phyloP scores from a whole-genome alignment of 2,329 filamentous ascomycete genomes.

The Fusarium newnesense region DNA sequence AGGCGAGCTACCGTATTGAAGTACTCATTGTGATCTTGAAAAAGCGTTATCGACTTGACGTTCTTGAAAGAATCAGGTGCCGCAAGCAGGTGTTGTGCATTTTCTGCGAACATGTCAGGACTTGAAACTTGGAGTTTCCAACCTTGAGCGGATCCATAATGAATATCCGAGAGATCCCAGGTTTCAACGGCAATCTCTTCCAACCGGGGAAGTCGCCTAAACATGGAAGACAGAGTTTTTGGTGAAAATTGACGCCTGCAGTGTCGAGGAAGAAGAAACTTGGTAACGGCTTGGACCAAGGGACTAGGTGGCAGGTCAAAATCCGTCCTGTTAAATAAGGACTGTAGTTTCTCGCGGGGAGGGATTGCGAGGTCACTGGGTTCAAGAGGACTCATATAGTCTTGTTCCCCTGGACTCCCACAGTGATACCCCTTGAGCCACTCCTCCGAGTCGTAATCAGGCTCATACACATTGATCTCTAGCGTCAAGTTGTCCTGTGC shows the following conservation, averaged over 20 bases:
- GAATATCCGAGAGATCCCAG: background rate
- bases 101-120: background rate
- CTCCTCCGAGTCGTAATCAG: background rate
- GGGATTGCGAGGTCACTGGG: too few species aligned
- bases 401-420: background rate
- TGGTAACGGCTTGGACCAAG: background rate
- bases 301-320: background rate
- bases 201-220: background rate
- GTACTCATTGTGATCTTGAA: background rate
- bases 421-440: background rate
- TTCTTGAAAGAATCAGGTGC: rapidly evolving
- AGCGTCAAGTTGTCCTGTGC: background rate
- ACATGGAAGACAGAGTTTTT: background rate
- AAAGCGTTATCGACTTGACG: constrained; percentile 39
- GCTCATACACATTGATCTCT: background rate
- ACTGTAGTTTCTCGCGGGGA: too few species aligned
- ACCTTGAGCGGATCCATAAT: background rate
- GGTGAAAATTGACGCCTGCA: background rate
- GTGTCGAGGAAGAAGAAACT: background rate
- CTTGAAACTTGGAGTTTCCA: background rate
- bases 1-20: background rate
- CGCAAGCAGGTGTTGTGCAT: background rate
- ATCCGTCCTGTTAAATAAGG: too few species aligned
- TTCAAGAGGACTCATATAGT: background rate
- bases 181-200: background rate